Base-by-base conservation (phyloP, 805 yeast species). In the Candida germanica region DNA sequence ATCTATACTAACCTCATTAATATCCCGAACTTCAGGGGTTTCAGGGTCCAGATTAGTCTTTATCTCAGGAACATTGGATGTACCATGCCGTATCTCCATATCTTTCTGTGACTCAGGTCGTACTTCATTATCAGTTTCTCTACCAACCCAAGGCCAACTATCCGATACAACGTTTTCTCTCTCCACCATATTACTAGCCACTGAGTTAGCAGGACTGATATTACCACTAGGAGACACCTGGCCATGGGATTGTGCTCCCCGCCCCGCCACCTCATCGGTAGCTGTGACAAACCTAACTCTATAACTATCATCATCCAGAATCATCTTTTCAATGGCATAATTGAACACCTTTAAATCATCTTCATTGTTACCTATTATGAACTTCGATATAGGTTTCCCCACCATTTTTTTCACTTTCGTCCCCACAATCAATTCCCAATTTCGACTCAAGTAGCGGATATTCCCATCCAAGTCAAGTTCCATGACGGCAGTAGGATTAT, bases 391-490 rank as follows among this genome's bases (percentile, higher is more conserved):
- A 1, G 85, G 81, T 35, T 69, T 66, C 24, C 69, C 60, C 3
- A 77, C 39, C n/a, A 84, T 66, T 51, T 79, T 77, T 9, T 61
- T 56, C 3, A 74, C 65, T 10, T 66, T 66, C 0, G 87, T 82
- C 1, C 94, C 94, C 7, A 87, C 86, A 6, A 88, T 71, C 6
- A 71, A 53, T 45, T 80, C 83, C 96, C 97, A 91, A 45, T 82
- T 76, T 44, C 74, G 75, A 43, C 91, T 76, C 17, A 88, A 57
- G 55, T 83, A 86, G 36, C 74, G 73, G n/a, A 93, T 80, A 22
- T 72, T 77, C 20, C 96, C 87, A 49, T 81, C 82, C 53, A 87
- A 61, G 50, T 83, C 89, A 42, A 93, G 63, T 58, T 91, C 98
- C 61, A 91, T 62, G 3, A 91, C 81, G n/a, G 82, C 79, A 9